These are phyloP conservation scores for Oehlia diaphana DNA, from an alignment of 192 early-diverging fungal genomes.

Conservation along the genomic window DNA sequence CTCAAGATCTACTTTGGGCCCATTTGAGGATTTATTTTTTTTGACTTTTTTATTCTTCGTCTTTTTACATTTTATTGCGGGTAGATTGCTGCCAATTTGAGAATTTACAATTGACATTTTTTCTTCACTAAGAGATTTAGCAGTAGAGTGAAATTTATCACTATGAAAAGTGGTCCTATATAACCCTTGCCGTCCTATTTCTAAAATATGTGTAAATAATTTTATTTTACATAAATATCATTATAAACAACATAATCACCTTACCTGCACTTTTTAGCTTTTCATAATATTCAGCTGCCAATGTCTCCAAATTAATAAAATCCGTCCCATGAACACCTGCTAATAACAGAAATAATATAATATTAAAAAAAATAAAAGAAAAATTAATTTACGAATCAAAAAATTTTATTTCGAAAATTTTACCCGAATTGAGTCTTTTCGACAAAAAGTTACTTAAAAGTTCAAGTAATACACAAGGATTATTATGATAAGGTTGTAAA, in stretches of 20 bases:
- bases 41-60: neutral
- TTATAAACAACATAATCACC: neutral
- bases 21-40: neutral
- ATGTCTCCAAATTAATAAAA: neutral
- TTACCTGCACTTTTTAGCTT: neutral
- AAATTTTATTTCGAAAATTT: neutral
- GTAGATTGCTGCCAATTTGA: neutral
- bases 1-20: neutral
- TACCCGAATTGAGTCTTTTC: neutral
- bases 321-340: neutral
- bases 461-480: neutral
- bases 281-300: neutral
- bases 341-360: neutral
- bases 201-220: neutral
- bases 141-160: neutral
- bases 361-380: no score
- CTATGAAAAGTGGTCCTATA: neutral
- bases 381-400: neutral
- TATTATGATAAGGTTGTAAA: neutral
- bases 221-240: neutral
- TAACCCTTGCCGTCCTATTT: neutral
- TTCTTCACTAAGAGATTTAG: neutral
- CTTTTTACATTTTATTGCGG: neutral
- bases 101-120: neutral
- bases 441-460: neutral